A percentile compares a stretch with the other conserved stretches of the same genome.
phyloP scores from a whole-genome alignment of 2,329 filamentous ascomycete genomes.

The Colletotrichum shisoi region DNA sequence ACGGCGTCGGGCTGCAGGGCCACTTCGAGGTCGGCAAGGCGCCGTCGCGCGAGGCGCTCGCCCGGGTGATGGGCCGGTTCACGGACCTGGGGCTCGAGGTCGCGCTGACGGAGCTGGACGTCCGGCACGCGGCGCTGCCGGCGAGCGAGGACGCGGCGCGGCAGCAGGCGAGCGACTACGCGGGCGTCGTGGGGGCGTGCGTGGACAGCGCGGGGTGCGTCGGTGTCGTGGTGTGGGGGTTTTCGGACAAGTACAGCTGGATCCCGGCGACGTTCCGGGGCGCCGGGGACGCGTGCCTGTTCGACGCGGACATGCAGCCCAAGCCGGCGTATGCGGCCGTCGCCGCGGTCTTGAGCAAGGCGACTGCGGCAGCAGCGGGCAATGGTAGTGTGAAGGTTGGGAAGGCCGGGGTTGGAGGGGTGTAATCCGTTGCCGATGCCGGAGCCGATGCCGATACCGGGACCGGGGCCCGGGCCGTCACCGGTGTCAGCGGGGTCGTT shows the following conservation, averaged over 20 bases:
- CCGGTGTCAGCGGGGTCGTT: background rate
- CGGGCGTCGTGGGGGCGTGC: constrained; percentile 49
- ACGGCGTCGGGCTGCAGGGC: constrained; percentile 67
- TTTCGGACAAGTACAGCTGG: constrained; percentile 54
- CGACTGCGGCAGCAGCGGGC: constrained; percentile 34
- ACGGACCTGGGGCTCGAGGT: constrained; percentile 61
- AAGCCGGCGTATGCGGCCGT: constrained; percentile 54
- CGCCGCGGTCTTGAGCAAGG: constrained; percentile 46
- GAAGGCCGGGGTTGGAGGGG: background rate
- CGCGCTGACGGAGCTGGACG: constrained; percentile 74
- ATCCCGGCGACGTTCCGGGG: constrained; percentile 51
- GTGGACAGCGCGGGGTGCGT: constrained; percentile 50
- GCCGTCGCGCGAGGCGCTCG: constrained; percentile 53
- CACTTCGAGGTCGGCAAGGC: constrained; percentile 60
- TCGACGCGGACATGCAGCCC: constrained; percentile 49
- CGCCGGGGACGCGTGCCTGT: constrained; percentile 51
- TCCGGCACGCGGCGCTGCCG: constrained; percentile 61
- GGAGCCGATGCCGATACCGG: constrained; percentile 3
- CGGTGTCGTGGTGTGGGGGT: constrained; percentile 56
- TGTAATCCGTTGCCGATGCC: background rate
- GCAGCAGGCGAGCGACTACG: constrained; percentile 59
- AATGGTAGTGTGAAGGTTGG: background rate
- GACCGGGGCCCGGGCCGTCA: background rate
- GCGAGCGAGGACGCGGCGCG: constrained; percentile 66
- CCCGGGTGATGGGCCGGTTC: constrained; percentile 63